Base-by-base conservation (phyloP, 108 stramenopile genomes). In the Nitzschia sp. region DNA sequence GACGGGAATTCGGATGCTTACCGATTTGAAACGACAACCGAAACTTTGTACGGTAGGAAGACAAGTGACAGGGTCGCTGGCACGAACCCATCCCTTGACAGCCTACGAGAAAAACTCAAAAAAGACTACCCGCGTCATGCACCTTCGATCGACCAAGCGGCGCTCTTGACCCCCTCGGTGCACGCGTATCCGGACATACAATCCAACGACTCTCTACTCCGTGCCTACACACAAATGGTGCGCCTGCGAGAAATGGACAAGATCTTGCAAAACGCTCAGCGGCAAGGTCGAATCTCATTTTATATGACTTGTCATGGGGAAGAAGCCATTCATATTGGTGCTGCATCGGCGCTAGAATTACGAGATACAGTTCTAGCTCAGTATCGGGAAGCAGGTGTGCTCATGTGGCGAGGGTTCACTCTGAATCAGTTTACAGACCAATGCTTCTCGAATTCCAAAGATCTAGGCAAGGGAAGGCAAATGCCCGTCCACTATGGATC, bases 401-500 rank as follows among this genome's bases (percentile, higher is more conserved):
- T 99, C 16, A 94, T 99, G 93, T 98, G 97, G 99, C 74, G 99
- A n/a, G 98, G 97, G 26, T 98, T 98, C 80, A 93, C 95, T 30
- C 48, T 98, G 34, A 86, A 98, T 41, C 86, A 95, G 63, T 96
- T 98, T 56, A 90, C 96, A 11, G 95, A 98, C 72, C 99, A 99
- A 73, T 98, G 97, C 78, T 96, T 97, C 68, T 80, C 88, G 63
- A 99, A 98, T 74, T 68, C 71, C 30, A 63, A 69, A 27, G 97
- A 98, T 68, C 69, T 92, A 26, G 98, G 97, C 41, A 97, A 96
- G 75, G 99, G 97, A 58, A 65, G 97, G 23, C 97, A 97, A 78
- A 99, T 99, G 99, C 99, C 99, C 11, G 82, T 99, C 23, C 99
- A 99, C 82, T 99, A 99, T 65, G 99, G 99, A 35, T 83, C 80